Base-by-base conservation (phyloP, 768 basidiomycete genomes). In the Psilocybe tampanensis region DNA sequence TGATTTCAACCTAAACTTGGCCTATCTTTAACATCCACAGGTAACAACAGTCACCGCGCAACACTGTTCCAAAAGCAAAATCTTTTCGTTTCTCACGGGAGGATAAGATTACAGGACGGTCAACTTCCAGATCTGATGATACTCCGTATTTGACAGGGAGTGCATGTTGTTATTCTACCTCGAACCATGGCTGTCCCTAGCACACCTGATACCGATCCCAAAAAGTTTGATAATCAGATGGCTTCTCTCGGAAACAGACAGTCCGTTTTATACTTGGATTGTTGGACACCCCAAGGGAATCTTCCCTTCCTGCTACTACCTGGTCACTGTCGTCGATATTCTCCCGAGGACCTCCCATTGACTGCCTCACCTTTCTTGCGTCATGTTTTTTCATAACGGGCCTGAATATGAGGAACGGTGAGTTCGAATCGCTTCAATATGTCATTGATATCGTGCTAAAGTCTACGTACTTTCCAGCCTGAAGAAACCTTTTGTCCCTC, bases 401-500 rank as follows among this genome's bases (percentile, higher is more conserved):
- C 70, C 74, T 49, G 77, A 79, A 65, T 79, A 78, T 55, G 72
- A 76, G 54, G 69, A 66, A 45, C 70, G 76, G 77, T 76, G 51
- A 32, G 53, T 41, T 21, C n/a, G 7, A 66, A 48, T 39, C 33
- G 19, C 24, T 18, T 34, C 5, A 7, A 32, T 13, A 29, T 29
- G 5, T 29, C 29, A 29, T 29, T 9, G 5, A 29, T 8, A 42
- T 17, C 22, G 42, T 21, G 17, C 18, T 24, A 47, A 26, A 22
- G 26, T n/a, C 15, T 54, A 19, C 18, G 12, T 23, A 22, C 29
- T 50, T 33, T 26, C 9, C 43, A 81, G 81, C 57, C 66, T 78
- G 44, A 66, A 68, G 34, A 75, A 69, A 58, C 77, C 81, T 4
- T 86, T 83, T 64, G 66, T 66, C 18, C 83, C 83, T 8, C 81